phyloP scores from a whole-genome alignment of 2,329 filamentous ascomycete genomes.

The Furcasterigmium furcatum region DNA sequence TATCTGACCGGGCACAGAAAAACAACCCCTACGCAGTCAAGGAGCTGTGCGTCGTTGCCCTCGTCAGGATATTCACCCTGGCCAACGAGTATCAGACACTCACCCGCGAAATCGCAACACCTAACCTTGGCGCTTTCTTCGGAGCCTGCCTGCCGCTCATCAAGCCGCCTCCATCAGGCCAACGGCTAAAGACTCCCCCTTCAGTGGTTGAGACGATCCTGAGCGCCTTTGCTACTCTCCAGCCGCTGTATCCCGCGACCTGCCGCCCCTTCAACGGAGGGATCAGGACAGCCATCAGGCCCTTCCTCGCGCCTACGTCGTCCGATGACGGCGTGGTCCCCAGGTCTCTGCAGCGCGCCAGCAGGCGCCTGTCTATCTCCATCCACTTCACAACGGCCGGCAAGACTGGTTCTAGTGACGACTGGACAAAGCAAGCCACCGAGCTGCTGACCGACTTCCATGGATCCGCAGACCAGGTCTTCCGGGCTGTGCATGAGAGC shows the following conservation, averaged over 20 bases:
- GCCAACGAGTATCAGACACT: slow-evolving; percentile 81
- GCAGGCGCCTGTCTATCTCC: slow-evolving; percentile 65
- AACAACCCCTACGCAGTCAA: slow-evolving; percentile 73
- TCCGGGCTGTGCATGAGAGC: slow-evolving; percentile 76
- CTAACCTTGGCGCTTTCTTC: slow-evolving; percentile 72
- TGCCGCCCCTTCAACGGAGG: slow-evolving; percentile 74
- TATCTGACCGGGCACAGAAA: slow-evolving; percentile 69
- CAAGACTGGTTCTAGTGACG: slow-evolving; percentile 72
- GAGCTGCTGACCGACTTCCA: slow-evolving; percentile 64
- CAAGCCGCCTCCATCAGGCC: slow-evolving; percentile 37
- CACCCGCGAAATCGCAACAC: slow-evolving; percentile 83
- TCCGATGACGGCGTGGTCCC: slow-evolving; percentile 48
- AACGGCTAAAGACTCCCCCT: slow-evolving; percentile 34
- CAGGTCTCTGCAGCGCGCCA: slow-evolving; percentile 48
- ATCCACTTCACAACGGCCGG: slow-evolving; percentile 79
- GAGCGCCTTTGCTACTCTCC: slow-evolving; percentile 65
- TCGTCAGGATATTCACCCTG: slow-evolving; percentile 80
- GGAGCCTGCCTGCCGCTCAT: slow-evolving; percentile 68
- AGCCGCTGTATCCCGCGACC: slow-evolving; percentile 79
- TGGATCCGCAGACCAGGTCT: slow-evolving; percentile 68
- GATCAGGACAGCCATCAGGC: slow-evolving; percentile 57
- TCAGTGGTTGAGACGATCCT: slow-evolving; percentile 65
- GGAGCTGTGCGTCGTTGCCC: slow-evolving; percentile 70
- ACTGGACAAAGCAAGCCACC: slow-evolving; percentile 71
- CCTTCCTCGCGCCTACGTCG: slow-evolving; percentile 62